Evolutionary conservation across 2,329 filamentous ascomycete genomes (phyloP).

Genomic region (Aspergillus felis): DNA sequence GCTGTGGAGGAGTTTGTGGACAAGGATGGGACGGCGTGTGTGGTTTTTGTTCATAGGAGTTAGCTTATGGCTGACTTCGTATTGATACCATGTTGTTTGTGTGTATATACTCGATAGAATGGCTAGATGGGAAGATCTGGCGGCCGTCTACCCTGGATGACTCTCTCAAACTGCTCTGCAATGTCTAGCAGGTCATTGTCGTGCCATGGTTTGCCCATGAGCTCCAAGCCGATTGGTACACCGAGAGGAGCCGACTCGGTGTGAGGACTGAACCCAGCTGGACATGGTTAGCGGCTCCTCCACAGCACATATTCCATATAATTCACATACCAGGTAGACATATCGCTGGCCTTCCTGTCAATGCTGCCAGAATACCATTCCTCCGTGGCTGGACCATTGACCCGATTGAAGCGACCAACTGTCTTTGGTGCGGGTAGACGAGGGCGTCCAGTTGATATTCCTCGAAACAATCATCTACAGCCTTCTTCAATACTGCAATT

Average conservation of each 20-base stretch:
- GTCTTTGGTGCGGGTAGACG: slow-evolving; percentile 63
- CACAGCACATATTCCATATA: background rate
- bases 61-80: background rate
- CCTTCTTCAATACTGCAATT: slow-evolving; percentile 52
- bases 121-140: slow-evolving; percentile 37
- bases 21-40: slow-evolving; percentile 4
- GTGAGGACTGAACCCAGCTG: slow-evolving; percentile 47
- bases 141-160: slow-evolving; percentile 44
- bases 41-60: background rate
- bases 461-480: slow-evolving; percentile 50
- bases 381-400: slow-evolving; percentile 55
- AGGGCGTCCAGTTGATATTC: slow-evolving; percentile 52
- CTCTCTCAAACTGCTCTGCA: slow-evolving; percentile 48
- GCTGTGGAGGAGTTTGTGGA: slow-evolving; percentile 6
- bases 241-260: slow-evolving; percentile 51
- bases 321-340: slow-evolving; percentile 32
- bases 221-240: slow-evolving; percentile 63
- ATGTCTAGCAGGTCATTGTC: slow-evolving; percentile 54
- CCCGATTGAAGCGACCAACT: slow-evolving; percentile 58
- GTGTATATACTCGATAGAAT: background rate
- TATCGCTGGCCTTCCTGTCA: slow-evolving; percentile 53
- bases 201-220: slow-evolving; percentile 54
- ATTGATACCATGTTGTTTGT: background rate
- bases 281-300: slow-evolving; percentile 15
- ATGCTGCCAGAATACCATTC: slow-evolving; percentile 54